Evolutionary conservation across 2,329 filamentous ascomycete genomes (phyloP).

Genomic region (Colletotrichum tabaci): DNA sequence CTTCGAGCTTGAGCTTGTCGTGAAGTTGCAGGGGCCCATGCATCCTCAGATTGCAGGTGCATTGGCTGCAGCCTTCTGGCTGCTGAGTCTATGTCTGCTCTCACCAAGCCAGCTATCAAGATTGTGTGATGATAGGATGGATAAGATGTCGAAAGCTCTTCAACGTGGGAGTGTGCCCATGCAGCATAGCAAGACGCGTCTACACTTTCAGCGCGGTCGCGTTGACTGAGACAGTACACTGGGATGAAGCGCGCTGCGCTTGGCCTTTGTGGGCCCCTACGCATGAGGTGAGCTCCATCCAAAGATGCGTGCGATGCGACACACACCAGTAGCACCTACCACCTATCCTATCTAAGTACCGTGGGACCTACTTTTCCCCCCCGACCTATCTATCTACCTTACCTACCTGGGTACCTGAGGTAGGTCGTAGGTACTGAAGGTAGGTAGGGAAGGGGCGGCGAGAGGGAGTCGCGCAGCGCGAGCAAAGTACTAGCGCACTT

Average conservation of each 20-base stretch:
- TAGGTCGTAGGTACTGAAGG: too few species aligned
- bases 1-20: background rate
- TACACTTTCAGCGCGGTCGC: slow-evolving; percentile 7
- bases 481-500: slow-evolving; percentile 7
- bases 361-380: too few species aligned
- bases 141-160: background rate
- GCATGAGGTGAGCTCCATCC: slow-evolving; percentile 2
- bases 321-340: background rate
- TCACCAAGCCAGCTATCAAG: background rate
- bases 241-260: background rate
- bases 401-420: too few species aligned
- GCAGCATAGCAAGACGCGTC: background rate
- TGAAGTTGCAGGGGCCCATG: too few species aligned
- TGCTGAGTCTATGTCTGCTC: background rate
- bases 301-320: slow-evolving; percentile 10
- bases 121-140: too few species aligned
- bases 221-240: background rate
- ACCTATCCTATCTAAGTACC: too few species aligned
- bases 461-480: slow-evolving; percentile 3
- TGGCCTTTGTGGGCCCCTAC: too few species aligned
- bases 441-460: too few species aligned
- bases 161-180: background rate
- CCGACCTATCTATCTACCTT: too few species aligned
- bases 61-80: background rate
- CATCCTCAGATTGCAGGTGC: background rate